A percentile compares a stretch with the other conserved stretches of the same genome.
Conservation (phyloP, 139 green algal genomes). For the Tetradesmus lagerheimii region DNA sequence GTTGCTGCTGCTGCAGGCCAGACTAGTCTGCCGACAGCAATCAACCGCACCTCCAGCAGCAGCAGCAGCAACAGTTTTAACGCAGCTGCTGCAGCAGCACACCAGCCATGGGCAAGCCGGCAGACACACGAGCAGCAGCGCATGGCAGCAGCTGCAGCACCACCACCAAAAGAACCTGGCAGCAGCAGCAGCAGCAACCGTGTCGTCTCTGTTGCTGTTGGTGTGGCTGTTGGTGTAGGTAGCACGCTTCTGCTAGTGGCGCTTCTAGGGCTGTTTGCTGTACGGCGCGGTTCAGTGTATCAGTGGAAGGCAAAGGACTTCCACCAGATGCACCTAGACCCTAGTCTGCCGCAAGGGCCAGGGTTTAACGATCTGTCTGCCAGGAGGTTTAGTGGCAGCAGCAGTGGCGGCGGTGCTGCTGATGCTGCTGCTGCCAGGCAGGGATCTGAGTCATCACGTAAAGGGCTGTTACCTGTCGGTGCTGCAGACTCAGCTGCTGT, state of each 20-base stretch:
- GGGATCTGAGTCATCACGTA: neutral
- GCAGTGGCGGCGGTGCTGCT: neutral
- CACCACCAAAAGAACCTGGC: neutral
- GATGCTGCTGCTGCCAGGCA: neutral
- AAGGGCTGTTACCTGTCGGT: neutral
- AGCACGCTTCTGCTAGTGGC: constrained; percentile 4
- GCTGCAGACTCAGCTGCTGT: neutral
- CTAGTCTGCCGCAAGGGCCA: neutral
- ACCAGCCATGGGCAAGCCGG: neutral
- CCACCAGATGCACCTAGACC: constrained; percentile 31
- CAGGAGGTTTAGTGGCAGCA: neutral
- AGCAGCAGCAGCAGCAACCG: constrained; percentile 18
- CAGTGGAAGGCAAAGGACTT: neutral
- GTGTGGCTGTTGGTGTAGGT: constrained; percentile 5
- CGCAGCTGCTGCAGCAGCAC: neutral
- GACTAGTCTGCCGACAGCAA: neutral
- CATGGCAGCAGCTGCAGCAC: neutral
- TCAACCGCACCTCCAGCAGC: neutral
- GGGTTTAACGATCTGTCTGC: constrained; percentile 3
- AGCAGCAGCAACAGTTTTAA: neutral
- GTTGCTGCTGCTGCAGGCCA: neutral
- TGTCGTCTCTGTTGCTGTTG: neutral
- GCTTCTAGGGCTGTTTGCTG: constrained; percentile 14
- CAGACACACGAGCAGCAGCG: neutral
- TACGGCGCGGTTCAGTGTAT: constrained; percentile 20